Evolutionary conservation across 345 rosid species (phyloP).

Genomic region (Eucalyptus grandis): DNA sequence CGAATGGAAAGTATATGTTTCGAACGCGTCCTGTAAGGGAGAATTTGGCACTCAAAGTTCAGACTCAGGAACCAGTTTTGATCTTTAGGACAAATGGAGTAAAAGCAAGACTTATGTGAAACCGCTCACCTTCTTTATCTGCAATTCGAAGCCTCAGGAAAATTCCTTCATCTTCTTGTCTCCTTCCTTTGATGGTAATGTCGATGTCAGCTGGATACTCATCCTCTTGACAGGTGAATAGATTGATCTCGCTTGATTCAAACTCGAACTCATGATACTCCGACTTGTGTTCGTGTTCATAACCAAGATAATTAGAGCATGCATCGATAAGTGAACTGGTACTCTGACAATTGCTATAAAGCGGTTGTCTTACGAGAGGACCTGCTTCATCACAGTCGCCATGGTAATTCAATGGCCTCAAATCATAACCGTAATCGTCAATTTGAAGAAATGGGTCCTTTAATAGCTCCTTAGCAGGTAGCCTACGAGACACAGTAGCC

Average conservation of each 20-base stretch:
- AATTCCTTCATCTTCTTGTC: slow-evolving; percentile 54
- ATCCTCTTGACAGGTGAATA: slow-evolving; percentile 51
- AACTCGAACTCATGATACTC: slow-evolving; percentile 26
- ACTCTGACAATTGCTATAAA: slow-evolving; percentile 5
- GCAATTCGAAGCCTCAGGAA: slow-evolving; percentile 78
- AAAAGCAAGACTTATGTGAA: background rate
- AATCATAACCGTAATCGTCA: slow-evolving; percentile 27
- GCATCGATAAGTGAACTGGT: slow-evolving; percentile 12
- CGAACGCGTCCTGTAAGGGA: slow-evolving; percentile 46
- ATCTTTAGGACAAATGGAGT: background rate
- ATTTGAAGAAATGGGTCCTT: slow-evolving; percentile 69
- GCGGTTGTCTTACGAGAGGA: slow-evolving; percentile 31
- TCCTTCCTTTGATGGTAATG: slow-evolving; percentile 71
- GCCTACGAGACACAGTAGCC: slow-evolving; percentile 69
- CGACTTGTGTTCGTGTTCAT: slow-evolving; percentile 13
- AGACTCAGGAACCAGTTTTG: background rate
- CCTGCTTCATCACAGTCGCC: slow-evolving; percentile 27
- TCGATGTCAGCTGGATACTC: slow-evolving; percentile 31
- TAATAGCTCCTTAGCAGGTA: slow-evolving; percentile 77
- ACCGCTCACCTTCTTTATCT: slow-evolving; percentile 65
- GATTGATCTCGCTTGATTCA: slow-evolving; percentile 41
- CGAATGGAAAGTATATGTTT: slow-evolving; percentile 88
- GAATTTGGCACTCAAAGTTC: background rate
- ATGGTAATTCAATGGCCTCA: slow-evolving; percentile 22
- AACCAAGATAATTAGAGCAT: slow-evolving; percentile 11